Conservation (phyloP, 2,329 filamentous ascomycete genomes). For the Volutella citrinella region DNA sequence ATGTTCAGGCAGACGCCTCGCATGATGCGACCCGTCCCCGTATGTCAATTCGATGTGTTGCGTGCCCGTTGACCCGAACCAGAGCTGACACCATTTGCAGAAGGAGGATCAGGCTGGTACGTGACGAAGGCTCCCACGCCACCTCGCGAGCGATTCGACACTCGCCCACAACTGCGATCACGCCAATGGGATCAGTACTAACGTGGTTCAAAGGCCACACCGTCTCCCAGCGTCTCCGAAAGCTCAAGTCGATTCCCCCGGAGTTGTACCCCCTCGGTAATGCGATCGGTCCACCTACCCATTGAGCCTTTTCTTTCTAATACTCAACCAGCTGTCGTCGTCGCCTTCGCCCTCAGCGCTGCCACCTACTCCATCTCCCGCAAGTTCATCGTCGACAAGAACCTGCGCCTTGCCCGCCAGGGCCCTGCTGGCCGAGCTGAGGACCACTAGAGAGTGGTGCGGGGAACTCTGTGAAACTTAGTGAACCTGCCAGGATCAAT, state of each 20-base stretch:
- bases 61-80: constrained; percentile 19
- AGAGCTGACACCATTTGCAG: constrained; percentile 37
- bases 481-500: constrained; percentile 15
- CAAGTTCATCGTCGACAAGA: constrained; percentile 89
- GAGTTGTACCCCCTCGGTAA: constrained; percentile 94
- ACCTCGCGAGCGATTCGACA: constrained; percentile 13
- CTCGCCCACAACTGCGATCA: constrained; percentile 6
- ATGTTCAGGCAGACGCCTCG: constrained; percentile 65
- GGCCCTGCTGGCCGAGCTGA: constrained; percentile 42
- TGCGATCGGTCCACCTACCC: constrained; percentile 10
- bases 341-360: constrained; percentile 77
- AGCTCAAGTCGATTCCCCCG: constrained; percentile 83
- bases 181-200: constrained; percentile 19
- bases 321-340: constrained; percentile 67
- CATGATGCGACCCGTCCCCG: constrained; percentile 70
- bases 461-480: constrained; percentile 26
- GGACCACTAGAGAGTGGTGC: constrained; percentile 24
- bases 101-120: constrained; percentile 67
- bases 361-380: constrained; percentile 77
- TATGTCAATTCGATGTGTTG: constrained; percentile 41
- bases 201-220: constrained; percentile 71
- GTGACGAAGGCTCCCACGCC: constrained; percentile 32
- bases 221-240: constrained; percentile 90
- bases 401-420: constrained; percentile 80
- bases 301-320: constrained; percentile 16